phyloP scores from a whole-genome alignment of 768 basidiomycete species.

The Pisolithus marmoratus region DNA sequence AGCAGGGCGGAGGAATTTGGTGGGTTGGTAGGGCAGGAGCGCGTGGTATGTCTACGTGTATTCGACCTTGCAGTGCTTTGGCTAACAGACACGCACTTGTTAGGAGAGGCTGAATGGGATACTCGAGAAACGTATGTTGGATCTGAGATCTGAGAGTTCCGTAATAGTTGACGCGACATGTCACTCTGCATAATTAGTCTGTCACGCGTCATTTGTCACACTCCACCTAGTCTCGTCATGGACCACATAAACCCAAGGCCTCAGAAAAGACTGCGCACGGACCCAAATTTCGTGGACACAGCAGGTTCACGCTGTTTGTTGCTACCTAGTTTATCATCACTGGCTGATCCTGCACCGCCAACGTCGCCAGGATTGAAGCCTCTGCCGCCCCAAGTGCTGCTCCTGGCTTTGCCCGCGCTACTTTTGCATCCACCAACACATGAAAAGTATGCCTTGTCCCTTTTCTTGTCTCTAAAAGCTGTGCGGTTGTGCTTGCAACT shows the following conservation, averaged over 20 bases:
- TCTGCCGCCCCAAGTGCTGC: slow-evolving; percentile 41
- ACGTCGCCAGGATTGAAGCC: slow-evolving; percentile 17
- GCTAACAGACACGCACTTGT: too few relatives aligned
- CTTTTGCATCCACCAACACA: slow-evolving; percentile 64
- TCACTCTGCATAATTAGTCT: slow-evolving; percentile 26
- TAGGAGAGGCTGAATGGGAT: too few relatives aligned
- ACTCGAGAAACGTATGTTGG: slow-evolving; percentile 11
- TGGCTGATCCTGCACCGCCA: not conserved
- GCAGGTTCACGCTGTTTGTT: not conserved
- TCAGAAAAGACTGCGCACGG: slow-evolving; percentile 28
- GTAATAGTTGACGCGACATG: slow-evolving; percentile 18
- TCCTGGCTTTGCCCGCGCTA: slow-evolving; percentile 56
- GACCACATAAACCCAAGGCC: slow-evolving; percentile 28
- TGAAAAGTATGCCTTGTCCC: slow-evolving; percentile 44
- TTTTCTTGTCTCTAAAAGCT: slow-evolving; percentile 51
- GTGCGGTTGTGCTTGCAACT: slow-evolving; percentile 50
- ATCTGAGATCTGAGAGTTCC: slow-evolving; percentile 40
- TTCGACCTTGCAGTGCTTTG: too few relatives aligned
- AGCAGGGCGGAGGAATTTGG: slow-evolving; percentile 43
- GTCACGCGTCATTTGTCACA: slow-evolving; percentile 11
- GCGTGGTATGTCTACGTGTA: slow-evolving; percentile 43
- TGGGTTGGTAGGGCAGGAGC: slow-evolving; percentile 40
- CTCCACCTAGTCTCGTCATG: slow-evolving; percentile 13
- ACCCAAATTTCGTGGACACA: not conserved
- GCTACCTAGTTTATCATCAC: not conserved